Evolutionary conservation across 805 yeast species (phyloP).

Genomic region (Limtongozyma cylindracea): DNA sequence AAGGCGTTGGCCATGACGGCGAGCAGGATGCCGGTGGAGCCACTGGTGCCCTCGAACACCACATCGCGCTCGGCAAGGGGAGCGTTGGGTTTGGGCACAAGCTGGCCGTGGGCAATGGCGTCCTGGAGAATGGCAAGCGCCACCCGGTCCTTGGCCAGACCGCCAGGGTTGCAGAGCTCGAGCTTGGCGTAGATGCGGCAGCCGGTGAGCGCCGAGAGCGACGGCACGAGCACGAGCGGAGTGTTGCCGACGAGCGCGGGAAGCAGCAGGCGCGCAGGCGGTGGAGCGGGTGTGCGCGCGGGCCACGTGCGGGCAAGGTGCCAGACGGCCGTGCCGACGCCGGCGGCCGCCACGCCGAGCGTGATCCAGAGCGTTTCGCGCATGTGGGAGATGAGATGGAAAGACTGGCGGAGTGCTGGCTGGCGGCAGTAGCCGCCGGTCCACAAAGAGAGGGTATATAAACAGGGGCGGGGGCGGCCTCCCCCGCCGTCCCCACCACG

Average conservation of each 20-base stretch:
- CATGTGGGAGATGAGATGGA: no score
- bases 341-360: conserved; percentile 4
- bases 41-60: conserved; percentile 88
- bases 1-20: conserved; percentile 75
- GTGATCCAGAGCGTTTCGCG: no score
- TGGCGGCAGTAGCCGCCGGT: no score
- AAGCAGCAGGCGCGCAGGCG: no score
- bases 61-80: conserved; percentile 40
- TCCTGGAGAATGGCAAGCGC: conserved; percentile 62
- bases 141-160: conserved; percentile 87
- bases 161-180: conserved; percentile 78
- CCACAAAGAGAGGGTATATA: no score
- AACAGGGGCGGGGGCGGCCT: background rate
- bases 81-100: no score
- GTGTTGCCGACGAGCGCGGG: conserved; percentile 78
- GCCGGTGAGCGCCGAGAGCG: conserved; percentile 50
- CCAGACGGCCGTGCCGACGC: conserved; percentile 2
- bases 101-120: conserved; percentile 31
- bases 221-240: conserved; percentile 50
- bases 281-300: conserved; percentile 1
- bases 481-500: background rate
- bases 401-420: no score
- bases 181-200: conserved; percentile 70
- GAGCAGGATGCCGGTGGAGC: conserved; percentile 88
- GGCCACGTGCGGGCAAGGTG: conserved; percentile 1